Conservation (phyloP, 148 eudicot species). For the Spergularia bocconei region DNA sequence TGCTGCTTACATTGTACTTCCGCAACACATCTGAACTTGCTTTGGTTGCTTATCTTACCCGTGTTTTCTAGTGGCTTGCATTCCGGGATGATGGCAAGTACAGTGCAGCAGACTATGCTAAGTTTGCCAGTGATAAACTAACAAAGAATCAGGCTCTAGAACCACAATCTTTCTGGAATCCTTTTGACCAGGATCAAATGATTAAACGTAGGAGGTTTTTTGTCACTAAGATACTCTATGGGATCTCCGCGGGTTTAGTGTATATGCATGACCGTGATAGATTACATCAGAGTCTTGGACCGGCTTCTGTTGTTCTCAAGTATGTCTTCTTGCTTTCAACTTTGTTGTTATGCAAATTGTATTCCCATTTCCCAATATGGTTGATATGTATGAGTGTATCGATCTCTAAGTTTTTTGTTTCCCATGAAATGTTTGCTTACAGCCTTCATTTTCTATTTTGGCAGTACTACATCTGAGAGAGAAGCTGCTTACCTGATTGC, state of each 20-base stretch:
- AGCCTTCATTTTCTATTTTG: slow-evolving; percentile 16
- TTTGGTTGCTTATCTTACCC: not conserved
- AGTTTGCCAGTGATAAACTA: slow-evolving; percentile 58
- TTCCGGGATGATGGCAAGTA: slow-evolving; percentile 79
- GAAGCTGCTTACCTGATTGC: slow-evolving; percentile 81
- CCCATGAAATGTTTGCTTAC: slow-evolving; percentile 2
- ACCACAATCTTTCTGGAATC: slow-evolving; percentile 70
- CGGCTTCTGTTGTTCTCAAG: slow-evolving; percentile 97
- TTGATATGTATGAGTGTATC: slow-evolving; percentile 10
- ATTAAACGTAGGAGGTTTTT: slow-evolving; percentile 73
- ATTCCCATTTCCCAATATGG: not conserved
- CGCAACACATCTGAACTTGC: not conserved
- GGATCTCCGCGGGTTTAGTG: slow-evolving; percentile 62
- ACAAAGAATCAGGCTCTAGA: slow-evolving; percentile 37
- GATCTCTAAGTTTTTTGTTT: slow-evolving; percentile 9
- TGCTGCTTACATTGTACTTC: slow-evolving; percentile 9
- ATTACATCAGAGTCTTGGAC: slow-evolving; percentile 98
- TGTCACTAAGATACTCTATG: slow-evolving; percentile 65
- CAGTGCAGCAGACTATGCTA: slow-evolving; percentile 89
- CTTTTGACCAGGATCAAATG: slow-evolving; percentile 53
- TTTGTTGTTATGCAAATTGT: not conserved
- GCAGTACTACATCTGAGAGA: slow-evolving; percentile 78
- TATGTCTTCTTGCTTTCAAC: slow-evolving; percentile 30
- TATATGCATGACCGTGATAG: slow-evolving; percentile 91
- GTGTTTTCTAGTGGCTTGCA: slow-evolving; percentile 83